Percentiles rank a stretch among this genome's conserved stretches.
phyloP scores from a whole-genome alignment of 352 stramenopile genomes.

The Aphanomyces euteiches region DNA sequence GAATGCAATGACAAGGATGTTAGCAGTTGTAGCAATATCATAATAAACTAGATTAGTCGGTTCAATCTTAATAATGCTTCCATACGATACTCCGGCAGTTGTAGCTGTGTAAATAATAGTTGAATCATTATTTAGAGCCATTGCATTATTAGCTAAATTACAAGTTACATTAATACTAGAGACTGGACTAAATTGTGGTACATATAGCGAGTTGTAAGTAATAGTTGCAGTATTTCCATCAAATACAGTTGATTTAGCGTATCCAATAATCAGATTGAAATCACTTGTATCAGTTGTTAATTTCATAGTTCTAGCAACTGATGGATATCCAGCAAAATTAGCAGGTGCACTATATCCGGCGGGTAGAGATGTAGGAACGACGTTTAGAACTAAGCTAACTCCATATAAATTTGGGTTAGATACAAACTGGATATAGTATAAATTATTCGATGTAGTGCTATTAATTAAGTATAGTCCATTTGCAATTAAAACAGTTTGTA shows the following conservation, averaged over 20 bases:
- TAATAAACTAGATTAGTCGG: slow-evolving; percentile 19
- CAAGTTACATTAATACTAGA: slow-evolving; percentile 19
- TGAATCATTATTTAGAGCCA: slow-evolving; percentile 17
- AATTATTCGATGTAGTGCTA: slow-evolving; percentile 17
- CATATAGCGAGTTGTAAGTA: slow-evolving; percentile 18
- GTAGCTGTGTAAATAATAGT: slow-evolving; percentile 19
- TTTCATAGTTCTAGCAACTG: slow-evolving; percentile 18
- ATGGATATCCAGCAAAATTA: slow-evolving; percentile 17
- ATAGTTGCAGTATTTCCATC: slow-evolving; percentile 18
- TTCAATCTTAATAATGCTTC: slow-evolving; percentile 20
- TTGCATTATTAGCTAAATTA: slow-evolving; percentile 23
- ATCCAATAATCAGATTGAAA: slow-evolving; percentile 17
- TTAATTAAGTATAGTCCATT: slow-evolving; percentile 21
- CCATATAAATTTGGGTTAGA: slow-evolving; percentile 19
- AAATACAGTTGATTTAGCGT: slow-evolving; percentile 14
- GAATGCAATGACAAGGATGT: slow-evolving; percentile 19
- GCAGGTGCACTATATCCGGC: slow-evolving; percentile 4
- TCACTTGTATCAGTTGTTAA: slow-evolving; percentile 20
- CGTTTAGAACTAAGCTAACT: slow-evolving; percentile 14
- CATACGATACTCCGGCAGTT: slow-evolving; percentile 16
- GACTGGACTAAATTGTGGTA: slow-evolving; percentile 14
- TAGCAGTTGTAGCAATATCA: slow-evolving; percentile 21
- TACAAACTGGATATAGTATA: slow-evolving; percentile 20
- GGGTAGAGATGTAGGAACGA: slow-evolving; percentile 9
- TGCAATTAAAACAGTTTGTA: slow-evolving; percentile 20